phyloP scores from a whole-genome alignment of 208 protist species.

The Trypanosoma lewisi region DNA sequence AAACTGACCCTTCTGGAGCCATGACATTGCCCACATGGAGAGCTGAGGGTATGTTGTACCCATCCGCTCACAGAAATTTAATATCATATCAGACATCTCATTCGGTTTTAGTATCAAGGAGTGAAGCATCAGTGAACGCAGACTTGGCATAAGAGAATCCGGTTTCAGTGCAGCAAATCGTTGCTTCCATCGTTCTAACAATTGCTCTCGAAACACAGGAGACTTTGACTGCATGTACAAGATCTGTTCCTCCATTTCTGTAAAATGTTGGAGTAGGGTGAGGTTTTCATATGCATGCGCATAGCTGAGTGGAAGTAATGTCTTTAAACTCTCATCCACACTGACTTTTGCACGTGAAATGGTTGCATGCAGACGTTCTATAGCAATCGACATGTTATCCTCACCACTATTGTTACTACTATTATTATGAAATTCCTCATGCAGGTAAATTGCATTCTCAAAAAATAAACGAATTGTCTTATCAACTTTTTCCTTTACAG shows the following conservation, averaged over 20 bases:
- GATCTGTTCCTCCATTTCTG: conserved; percentile 98
- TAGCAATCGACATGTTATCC: neutral
- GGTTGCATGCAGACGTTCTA: conserved; percentile 45
- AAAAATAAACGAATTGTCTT: conserved; percentile 70
- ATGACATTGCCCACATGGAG: conserved; percentile 85
- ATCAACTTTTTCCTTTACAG: conserved; percentile 65
- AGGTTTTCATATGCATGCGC: conserved; percentile 94
- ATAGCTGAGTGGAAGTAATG: conserved; percentile 87
- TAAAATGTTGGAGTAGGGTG: conserved; percentile 97
- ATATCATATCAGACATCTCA: conserved; percentile 94
- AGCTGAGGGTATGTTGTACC: conserved; percentile 74
- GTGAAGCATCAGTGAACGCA: conserved; percentile 95
- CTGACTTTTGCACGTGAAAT: conserved; percentile 70
- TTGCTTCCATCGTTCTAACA: conserved; percentile 74
- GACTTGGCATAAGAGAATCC: conserved; percentile 90
- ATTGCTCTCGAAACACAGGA: conserved; percentile 53
- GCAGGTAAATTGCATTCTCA: conserved; percentile 58
- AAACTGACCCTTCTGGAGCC: conserved; percentile 60
- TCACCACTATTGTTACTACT: neutral
- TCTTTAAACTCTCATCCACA: conserved; percentile 84
- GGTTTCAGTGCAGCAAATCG: conserved; percentile 87
- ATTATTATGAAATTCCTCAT: conserved; percentile 36
- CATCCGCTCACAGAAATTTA: conserved; percentile 94
- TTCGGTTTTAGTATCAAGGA: conserved; percentile 91
- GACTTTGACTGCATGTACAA: conserved; percentile 65